Percentiles rank a stretch among this genome's conserved stretches.
These are phyloP conservation scores for Polychaeton citri DNA, from an alignment of 2,329 filamentous ascomycete genomes.

Conservation along the genomic window DNA sequence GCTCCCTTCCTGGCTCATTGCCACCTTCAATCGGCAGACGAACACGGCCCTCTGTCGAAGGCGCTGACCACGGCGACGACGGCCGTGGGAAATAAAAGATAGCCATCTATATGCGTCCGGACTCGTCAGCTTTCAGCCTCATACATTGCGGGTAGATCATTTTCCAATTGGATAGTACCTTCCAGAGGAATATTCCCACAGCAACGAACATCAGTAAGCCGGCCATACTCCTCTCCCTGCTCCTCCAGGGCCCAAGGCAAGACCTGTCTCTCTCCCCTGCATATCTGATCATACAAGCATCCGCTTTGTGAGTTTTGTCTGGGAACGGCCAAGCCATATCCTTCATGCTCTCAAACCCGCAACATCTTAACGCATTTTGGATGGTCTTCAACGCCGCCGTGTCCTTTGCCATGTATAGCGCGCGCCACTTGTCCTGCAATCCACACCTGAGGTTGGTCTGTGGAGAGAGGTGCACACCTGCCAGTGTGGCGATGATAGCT, in stretches of 20 bases:
- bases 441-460: slow-evolving; percentile 34
- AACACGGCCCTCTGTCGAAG: slow-evolving; percentile 9
- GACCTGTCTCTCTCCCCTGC: slow-evolving; percentile 24
- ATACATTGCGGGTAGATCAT: slow-evolving; percentile 1
- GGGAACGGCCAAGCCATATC: slow-evolving; percentile 55
- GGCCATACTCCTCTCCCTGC: slow-evolving; percentile 39
- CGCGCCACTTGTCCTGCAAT: slow-evolving; percentile 44
- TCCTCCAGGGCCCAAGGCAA: slow-evolving; percentile 46
- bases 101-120: slow-evolving; percentile 9
- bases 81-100: slow-evolving; percentile 14
- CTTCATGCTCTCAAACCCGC: slow-evolving; percentile 43
- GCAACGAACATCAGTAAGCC: slow-evolving; percentile 44
- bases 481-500: slow-evolving; percentile 31
- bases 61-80: slow-evolving; percentile 15
- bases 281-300: slow-evolving; percentile 36
- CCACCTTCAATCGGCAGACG: slow-evolving; percentile 11
- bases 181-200: slow-evolving; percentile 39
- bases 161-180: slow-evolving; percentile 29
- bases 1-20: slow-evolving; percentile 1
- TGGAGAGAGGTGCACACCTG: slow-evolving; percentile 29
- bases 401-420: slow-evolving; percentile 40
- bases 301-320: slow-evolving; percentile 15
- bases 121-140: slow-evolving; percentile 1
- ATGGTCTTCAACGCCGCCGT: slow-evolving; percentile 40
- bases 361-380: slow-evolving; percentile 54